phyloP scores from a whole-genome alignment of 345 rosid genomes.

The Eucalyptus erythrocorys region DNA sequence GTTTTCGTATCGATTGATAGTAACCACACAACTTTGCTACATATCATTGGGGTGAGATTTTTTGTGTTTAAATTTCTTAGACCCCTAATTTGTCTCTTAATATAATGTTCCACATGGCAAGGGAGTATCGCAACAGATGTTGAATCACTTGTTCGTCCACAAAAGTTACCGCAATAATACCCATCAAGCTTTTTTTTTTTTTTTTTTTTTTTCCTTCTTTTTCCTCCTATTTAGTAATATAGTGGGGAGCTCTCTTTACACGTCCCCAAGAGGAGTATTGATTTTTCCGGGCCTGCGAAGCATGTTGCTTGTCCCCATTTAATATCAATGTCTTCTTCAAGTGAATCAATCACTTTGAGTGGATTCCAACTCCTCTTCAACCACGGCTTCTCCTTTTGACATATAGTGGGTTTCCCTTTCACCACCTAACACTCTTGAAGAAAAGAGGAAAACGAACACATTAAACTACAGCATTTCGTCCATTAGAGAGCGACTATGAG shows the following conservation, averaged over 20 bases:
- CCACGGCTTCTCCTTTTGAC: constrained; percentile 34
- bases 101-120: background rate
- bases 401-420: constrained; percentile 74
- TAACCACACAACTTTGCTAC: background rate
- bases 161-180: background rate
- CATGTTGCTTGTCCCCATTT: background rate
- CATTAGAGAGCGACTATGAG: constrained; percentile 8
- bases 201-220: background rate
- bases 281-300: constrained; percentile 28
- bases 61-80: background rate
- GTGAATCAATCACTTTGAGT: constrained; percentile 45
- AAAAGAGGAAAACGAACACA: constrained; percentile 11
- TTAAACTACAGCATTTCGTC: background rate
- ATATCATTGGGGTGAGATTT: background rate
- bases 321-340: constrained; percentile 32
- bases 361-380: constrained; percentile 96
- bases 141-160: background rate
- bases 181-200: background rate
- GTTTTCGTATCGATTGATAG: background rate
- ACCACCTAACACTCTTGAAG: constrained; percentile 67
- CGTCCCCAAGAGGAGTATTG: constrained; percentile 15
- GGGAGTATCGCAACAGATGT: background rate
- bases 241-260: constrained; percentile 47
- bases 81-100: background rate
- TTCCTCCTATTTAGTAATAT: background rate